These are phyloP conservation scores for Ceratocystiopsis minuta DNA, from an alignment of 2,329 filamentous ascomycete species.

Conservation along the genomic window DNA sequence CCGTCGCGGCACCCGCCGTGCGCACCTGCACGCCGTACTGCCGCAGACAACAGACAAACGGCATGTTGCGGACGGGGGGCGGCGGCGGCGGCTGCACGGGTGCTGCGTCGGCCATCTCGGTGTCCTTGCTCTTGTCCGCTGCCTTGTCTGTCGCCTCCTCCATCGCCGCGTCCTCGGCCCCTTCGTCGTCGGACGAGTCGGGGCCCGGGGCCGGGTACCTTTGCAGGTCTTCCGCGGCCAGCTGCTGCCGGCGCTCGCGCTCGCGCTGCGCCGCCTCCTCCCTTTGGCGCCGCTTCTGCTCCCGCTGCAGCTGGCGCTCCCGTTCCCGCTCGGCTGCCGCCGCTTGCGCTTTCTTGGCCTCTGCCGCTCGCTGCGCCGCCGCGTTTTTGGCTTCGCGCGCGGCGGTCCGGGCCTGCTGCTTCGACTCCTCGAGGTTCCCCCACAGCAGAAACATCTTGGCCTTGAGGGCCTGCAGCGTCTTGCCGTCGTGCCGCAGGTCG, in stretches of 20 bases:
- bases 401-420: constrained; percentile 27
- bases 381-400: no score
- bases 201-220: constrained; percentile 16
- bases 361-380: constrained; percentile 14
- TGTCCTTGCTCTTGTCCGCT: not conserved
- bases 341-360: constrained; percentile 14
- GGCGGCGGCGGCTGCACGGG: constrained; percentile 2
- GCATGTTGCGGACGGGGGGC: constrained; percentile 25
- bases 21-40: constrained; percentile 45
- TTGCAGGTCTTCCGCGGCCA: no score
- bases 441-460: constrained; percentile 64
- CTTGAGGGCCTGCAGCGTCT: constrained; percentile 33
- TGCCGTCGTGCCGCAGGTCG: constrained; percentile 34
- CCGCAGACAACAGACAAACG: constrained; percentile 52
- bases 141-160: constrained; percentile 15
- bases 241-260: constrained; percentile 1
- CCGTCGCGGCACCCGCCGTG: not conserved
- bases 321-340: constrained; percentile 14
- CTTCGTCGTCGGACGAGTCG: not conserved
- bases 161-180: not conserved
- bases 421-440: constrained; percentile 68
- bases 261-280: not conserved
- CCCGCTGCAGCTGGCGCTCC: constrained; percentile 13
- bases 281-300: constrained; percentile 21
- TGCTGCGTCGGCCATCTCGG: no score